Evolutionary conservation across 1,284 basidiomycete species (phyloP).

Genomic region (Irpex sp.): DNA sequence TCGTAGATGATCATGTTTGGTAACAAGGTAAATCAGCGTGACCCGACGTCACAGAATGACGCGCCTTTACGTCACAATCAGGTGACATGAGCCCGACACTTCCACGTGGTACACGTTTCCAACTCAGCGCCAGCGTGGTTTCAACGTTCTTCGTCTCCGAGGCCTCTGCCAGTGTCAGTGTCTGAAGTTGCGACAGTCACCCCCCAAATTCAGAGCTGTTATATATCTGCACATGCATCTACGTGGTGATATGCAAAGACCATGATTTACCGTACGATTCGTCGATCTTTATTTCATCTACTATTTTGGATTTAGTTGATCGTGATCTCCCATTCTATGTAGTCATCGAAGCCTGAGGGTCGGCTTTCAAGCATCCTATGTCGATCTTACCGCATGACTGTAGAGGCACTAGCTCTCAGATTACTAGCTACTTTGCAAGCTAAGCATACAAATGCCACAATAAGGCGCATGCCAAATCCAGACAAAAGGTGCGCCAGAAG

Average conservation of each 20-base stretch:
- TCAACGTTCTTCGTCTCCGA: neutral
- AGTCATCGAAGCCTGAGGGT: too few species aligned
- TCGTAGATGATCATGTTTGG: slow-evolving; percentile 3
- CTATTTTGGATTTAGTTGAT: neutral
- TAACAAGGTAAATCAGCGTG: neutral
- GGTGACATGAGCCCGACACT: neutral
- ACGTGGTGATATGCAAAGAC: neutral
- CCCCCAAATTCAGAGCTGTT: too few species aligned
- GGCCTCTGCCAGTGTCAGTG: neutral
- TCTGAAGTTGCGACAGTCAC: too few species aligned
- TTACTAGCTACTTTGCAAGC: neutral
- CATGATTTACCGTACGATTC: neutral
- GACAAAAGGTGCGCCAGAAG: slow-evolving; percentile 2
- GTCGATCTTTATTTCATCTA: neutral
- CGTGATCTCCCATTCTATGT: neutral
- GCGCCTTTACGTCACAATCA: neutral
- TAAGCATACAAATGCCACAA: neutral
- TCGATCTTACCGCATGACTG: neutral
- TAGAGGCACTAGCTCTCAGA: neutral
- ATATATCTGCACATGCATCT: neutral
- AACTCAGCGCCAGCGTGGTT: neutral
- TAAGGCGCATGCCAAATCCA: slow-evolving; percentile 3
- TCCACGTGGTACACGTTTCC: neutral
- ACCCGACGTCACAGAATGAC: slow-evolving; percentile 4
- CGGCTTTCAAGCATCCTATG: too few species aligned